Evolutionary conservation across 306 rosid genomes (phyloP).

Genomic region (Fagus crenata): DNA sequence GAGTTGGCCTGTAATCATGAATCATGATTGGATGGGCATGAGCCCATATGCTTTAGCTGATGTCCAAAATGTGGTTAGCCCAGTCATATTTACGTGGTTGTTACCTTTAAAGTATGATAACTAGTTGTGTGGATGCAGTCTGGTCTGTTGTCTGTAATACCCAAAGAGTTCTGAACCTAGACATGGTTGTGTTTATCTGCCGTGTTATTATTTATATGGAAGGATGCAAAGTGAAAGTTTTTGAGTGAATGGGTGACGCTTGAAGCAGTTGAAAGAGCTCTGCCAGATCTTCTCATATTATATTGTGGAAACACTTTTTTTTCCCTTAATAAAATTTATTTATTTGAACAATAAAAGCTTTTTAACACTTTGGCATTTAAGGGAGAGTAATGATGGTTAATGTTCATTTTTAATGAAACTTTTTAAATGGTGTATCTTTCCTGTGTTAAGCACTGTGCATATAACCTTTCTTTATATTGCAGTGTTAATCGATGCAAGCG

Average conservation of each 20-base stretch:
- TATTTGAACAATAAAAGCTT: not conserved
- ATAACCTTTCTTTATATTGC: conserved; percentile 28
- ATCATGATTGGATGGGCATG: not conserved
- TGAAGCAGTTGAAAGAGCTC: not conserved
- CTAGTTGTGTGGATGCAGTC: not conserved
- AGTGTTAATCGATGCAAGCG: conserved; percentile 98
- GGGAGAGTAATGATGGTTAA: not conserved
- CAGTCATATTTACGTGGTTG: not conserved
- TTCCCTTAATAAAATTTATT: not conserved
- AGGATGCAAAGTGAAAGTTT: not conserved
- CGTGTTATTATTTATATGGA: not conserved
- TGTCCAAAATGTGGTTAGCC: not conserved
- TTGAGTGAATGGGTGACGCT: not conserved
- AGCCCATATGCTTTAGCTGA: not conserved
- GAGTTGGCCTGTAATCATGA: not conserved
- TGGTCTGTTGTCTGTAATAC: not conserved
- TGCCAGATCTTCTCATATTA: not conserved
- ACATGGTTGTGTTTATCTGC: not conserved
- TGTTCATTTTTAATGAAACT: not conserved
- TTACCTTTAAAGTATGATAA: not conserved
- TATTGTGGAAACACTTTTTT: not conserved
- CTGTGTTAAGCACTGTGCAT: not conserved
- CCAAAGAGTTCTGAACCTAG: not conserved
- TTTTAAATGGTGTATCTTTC: not conserved
- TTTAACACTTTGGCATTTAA: not conserved